phyloP scores from a whole-genome alignment of 2,329 filamentous ascomycete species.

The Leptographium lundbergii region DNA sequence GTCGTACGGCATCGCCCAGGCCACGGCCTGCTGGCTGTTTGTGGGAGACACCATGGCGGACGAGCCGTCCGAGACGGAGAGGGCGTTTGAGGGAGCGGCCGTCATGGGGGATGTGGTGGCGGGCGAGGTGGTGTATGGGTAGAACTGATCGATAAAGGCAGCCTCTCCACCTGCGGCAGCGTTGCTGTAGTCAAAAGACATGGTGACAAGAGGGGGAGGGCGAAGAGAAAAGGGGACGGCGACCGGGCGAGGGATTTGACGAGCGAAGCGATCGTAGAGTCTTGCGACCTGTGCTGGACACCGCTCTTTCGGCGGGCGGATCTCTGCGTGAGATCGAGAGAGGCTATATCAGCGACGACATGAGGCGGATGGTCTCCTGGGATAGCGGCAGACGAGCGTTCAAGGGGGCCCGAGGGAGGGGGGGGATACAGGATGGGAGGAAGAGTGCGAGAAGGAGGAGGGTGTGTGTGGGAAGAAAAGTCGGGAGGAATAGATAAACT shows the following conservation, averaged over 20 bases:
- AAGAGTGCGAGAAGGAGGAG: not conserved
- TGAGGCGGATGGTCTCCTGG: not conserved
- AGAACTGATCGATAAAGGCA: slow-evolving; percentile 46
- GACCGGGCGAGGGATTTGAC: not conserved
- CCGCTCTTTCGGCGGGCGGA: slow-evolving; percentile 12
- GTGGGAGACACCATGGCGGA: slow-evolving; percentile 24
- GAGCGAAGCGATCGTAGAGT: not conserved
- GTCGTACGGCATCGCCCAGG: slow-evolving; percentile 41
- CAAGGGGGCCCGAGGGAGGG: not conserved
- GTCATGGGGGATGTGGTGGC: slow-evolving; percentile 17
- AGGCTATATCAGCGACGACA: slow-evolving; percentile 3
- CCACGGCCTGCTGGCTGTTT: slow-evolving; percentile 23
- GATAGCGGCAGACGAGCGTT: not conserved
- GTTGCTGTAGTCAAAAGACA: slow-evolving; percentile 9
- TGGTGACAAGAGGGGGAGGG: slow-evolving; percentile 2
- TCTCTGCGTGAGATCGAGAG: slow-evolving; percentile 6
- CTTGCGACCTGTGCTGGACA: slow-evolving; percentile 11
- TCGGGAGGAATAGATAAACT: not conserved
- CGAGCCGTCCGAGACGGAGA: slow-evolving; percentile 23
- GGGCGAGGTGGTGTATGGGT: slow-evolving; percentile 24
- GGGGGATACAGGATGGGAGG: not conserved
- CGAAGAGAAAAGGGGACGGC: not conserved
- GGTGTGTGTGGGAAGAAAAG: not conserved
- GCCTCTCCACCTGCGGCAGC: slow-evolving; percentile 36
- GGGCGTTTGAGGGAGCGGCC: slow-evolving; percentile 17